Evolutionary conservation across 1,284 basidiomycete species (phyloP), one percentile per base, ranked within the genome.

Genomic region (Boletellus sp.): DNA sequence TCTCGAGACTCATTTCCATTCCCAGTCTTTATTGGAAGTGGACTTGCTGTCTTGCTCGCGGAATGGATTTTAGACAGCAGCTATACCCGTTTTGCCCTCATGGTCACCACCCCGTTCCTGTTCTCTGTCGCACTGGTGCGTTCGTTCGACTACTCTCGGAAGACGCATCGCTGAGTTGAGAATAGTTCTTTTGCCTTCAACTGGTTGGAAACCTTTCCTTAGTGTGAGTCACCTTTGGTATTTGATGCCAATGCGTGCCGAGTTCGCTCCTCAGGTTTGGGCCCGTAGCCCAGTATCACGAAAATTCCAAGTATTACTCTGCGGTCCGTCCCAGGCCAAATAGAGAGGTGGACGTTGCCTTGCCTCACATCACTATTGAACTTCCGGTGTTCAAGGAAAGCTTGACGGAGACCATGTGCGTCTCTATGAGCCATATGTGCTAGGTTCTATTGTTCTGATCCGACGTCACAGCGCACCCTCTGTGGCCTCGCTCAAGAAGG

Each of bases 311-410:
- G 43, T 87, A 82, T 61, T 87, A 87, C 61, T 84, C 81, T 7
- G 83, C 84, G 8, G 52, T 78, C 36, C 73, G 69, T 17, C 80
- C 83, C 0, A 67, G 61, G 9, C 69, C 81, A 6, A 80, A 83
- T 58, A 74, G 71, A 34, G 75, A 74, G 5, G 71, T 86, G n/a
- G 84, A 87, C 49, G 54, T 66, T 8, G 70, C 69, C 36, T 69
- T 89, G 11, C 87, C 87, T 1, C 87, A 89, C 58, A 73, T 90
- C 47, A 86, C 87, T 1, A 74, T 89, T 48, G 79, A 88, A 60
- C 77, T 90, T 69, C 88, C 87, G 0, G 87, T 90, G 7, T 91
- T 87, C 70, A 89, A 88, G 65, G 86, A 87, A 65, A 84, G 79
- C 55, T 64, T 82, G 45, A 76, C 74, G 44, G 74, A 79, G 52